These are phyloP conservation scores for Boletus fagicola DNA, from an alignment of 768 basidiomycete genomes.

Conservation along the genomic window DNA sequence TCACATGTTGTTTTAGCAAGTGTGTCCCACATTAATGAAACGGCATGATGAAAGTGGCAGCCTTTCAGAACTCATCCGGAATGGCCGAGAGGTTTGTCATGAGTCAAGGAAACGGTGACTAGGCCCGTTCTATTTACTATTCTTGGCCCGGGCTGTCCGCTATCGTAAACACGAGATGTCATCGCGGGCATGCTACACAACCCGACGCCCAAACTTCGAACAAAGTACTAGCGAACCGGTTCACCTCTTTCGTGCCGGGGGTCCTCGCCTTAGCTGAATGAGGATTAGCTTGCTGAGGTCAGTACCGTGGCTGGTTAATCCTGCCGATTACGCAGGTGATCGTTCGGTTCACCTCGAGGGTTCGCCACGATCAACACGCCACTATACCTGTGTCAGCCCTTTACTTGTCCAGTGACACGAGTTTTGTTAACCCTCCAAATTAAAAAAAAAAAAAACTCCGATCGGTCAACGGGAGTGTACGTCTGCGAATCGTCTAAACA, in stretches of 20 bases:
- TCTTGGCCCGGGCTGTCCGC: neutral
- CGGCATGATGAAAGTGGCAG: neutral
- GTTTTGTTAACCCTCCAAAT: neutral
- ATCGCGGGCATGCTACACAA: neutral
- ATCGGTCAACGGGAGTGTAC: slow-evolving; percentile 4
- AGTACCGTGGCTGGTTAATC: slow-evolving; percentile 1
- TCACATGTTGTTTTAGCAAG: slow-evolving; percentile 1
- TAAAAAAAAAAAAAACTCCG: slow-evolving; percentile 9
- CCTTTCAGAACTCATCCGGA: neutral
- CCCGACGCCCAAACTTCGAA: neutral
- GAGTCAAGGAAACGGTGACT: neutral
- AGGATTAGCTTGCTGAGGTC: slow-evolving; percentile 7
- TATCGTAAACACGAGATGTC: neutral
- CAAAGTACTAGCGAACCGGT: slow-evolving; percentile 4
- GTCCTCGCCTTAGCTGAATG: neutral
- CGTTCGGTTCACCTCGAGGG: neutral
- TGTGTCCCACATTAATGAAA: slow-evolving; percentile 7
- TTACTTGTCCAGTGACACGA: neutral
- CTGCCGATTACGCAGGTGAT: slow-evolving; percentile 14
- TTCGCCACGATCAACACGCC: neutral
- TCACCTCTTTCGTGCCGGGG: neutral
- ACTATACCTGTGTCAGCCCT: neutral
- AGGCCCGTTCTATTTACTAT: neutral
- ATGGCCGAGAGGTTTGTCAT: neutral
- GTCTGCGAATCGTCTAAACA: neutral